Conservation (phyloP, 192 early-diverging fungal genomes). For the Phycomyces nitens region DNA sequence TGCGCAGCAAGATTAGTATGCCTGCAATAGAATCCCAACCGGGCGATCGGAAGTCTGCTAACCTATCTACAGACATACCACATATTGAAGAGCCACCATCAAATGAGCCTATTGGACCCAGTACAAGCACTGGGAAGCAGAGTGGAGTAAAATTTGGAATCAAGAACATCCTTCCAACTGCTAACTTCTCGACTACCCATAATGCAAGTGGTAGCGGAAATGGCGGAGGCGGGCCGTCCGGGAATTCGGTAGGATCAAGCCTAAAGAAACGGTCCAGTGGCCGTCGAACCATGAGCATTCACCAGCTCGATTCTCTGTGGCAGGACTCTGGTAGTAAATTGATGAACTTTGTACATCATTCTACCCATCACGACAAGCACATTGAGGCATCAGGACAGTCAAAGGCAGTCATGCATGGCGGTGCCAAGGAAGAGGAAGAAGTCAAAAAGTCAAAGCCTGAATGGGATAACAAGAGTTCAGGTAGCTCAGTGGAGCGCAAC, state of each 20-base stretch:
- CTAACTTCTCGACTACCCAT: constrained; percentile 10
- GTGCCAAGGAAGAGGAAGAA: not conserved
- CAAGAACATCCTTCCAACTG: constrained; percentile 19
- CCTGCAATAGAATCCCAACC: not conserved
- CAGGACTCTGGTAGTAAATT: constrained; percentile 28
- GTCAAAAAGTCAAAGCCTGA: constrained; percentile 5
- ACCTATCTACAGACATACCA: constrained; percentile 6
- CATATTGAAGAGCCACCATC: not conserved
- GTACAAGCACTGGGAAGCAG: constrained; percentile 1
- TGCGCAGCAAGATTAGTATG: constrained; percentile 7
- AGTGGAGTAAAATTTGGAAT: constrained; percentile 20
- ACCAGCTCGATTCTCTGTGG: constrained; percentile 24
- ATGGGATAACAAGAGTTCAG: constrained; percentile 28
- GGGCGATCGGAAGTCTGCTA: constrained; percentile 2
- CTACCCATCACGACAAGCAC: not conserved
- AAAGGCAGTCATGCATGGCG: not conserved
- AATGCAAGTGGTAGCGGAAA: constrained; percentile 1
- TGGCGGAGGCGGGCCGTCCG: not conserved
- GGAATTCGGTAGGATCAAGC: constrained; percentile 1
- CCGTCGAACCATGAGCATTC: constrained; percentile 26
- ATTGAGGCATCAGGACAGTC: not conserved
- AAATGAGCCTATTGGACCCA: not conserved
- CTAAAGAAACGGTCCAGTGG: constrained; percentile 5
- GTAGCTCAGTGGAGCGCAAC: constrained; percentile 19
- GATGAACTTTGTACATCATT: constrained; percentile 25